These are phyloP conservation scores for Pseudocercospora pini-densiflorae DNA, from an alignment of 2,329 filamentous ascomycete species.

Conservation along the genomic window DNA sequence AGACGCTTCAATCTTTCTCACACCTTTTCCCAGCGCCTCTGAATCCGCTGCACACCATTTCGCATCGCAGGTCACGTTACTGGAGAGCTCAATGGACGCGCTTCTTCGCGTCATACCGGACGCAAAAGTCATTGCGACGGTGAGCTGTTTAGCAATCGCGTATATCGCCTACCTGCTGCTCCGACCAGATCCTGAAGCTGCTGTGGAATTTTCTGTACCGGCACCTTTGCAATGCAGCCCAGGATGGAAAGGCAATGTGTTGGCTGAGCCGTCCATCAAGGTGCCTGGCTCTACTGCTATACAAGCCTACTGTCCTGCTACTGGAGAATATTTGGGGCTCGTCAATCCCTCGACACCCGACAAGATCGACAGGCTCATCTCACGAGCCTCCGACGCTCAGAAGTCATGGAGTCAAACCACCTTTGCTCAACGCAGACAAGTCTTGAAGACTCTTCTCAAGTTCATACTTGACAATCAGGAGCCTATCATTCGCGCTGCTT, in stretches of 20 bases:
- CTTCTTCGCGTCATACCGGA: slow-evolving; percentile 13
- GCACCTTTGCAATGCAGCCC: slow-evolving; percentile 63
- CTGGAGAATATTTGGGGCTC: slow-evolving; percentile 78
- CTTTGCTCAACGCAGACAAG: slow-evolving; percentile 75
- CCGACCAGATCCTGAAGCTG: slow-evolving; percentile 25
- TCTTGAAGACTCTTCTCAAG: slow-evolving; percentile 79
- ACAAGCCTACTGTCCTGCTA: slow-evolving; percentile 88
- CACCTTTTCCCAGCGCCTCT: slow-evolving; percentile 7
- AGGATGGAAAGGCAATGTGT: slow-evolving; percentile 59
- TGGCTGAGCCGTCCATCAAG: slow-evolving; percentile 67
- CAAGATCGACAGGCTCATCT: slow-evolving; percentile 78
- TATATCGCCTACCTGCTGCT: slow-evolving; percentile 17
- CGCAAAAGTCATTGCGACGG: slow-evolving; percentile 18
- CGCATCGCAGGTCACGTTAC: slow-evolving; percentile 6
- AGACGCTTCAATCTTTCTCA: slow-evolving; percentile 1
- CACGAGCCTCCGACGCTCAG: slow-evolving; percentile 75
- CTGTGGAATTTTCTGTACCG: slow-evolving; percentile 44
- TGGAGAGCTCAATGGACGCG: slow-evolving; percentile 12
- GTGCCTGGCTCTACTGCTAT: slow-evolving; percentile 69
- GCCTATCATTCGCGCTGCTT: slow-evolving; percentile 81
- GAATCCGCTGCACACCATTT: background rate
- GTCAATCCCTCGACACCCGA: slow-evolving; percentile 76
- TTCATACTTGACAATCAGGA: slow-evolving; percentile 89
- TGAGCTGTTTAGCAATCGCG: slow-evolving; percentile 14
- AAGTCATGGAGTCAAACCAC: slow-evolving; percentile 75